Conservation (phyloP, 768 basidiomycete species). For the Boletus fagicola region DNA sequence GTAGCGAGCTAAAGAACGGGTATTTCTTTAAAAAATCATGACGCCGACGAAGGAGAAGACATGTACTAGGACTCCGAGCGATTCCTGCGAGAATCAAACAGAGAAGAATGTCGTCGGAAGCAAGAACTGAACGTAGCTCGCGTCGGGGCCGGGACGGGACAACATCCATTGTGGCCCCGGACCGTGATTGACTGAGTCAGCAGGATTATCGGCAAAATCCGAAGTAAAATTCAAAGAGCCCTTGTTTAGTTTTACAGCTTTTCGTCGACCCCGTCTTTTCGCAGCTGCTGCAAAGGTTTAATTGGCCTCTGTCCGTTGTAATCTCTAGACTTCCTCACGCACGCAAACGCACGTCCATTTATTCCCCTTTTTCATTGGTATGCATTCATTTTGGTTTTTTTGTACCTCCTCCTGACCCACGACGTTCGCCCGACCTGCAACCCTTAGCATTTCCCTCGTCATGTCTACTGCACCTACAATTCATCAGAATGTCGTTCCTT, state of each 20-base stretch:
- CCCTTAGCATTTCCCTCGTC: conserved; percentile 32
- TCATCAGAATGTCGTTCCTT: conserved; percentile 74
- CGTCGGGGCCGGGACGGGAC: background rate
- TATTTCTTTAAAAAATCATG: background rate
- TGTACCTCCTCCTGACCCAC: conserved; percentile 4
- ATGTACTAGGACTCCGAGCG: background rate
- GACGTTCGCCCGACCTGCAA: background rate
- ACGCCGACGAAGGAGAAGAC: background rate
- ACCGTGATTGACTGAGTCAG: conserved; percentile 28
- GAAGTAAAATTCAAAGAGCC: conserved; percentile 28
- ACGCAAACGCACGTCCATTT: conserved; percentile 34
- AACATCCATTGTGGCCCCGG: too few species aligned
- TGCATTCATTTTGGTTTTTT: background rate
- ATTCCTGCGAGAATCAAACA: background rate
- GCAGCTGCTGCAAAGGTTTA: conserved; percentile 28
- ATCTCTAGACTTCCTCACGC: conserved; percentile 39
- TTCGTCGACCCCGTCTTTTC: conserved; percentile 25
- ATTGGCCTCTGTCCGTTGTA: conserved; percentile 33
- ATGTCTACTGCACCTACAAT: conserved; percentile 45
- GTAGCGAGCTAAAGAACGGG: background rate
- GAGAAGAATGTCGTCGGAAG: background rate
- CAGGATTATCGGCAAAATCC: conserved; percentile 27
- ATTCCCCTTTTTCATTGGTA: conserved; percentile 33
- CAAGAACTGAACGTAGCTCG: background rate
- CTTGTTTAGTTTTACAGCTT: conserved; percentile 18